These are phyloP conservation scores for Rhizopogon vinicolor DNA, from an alignment of 768 basidiomycete genomes.

Conservation along the genomic window DNA sequence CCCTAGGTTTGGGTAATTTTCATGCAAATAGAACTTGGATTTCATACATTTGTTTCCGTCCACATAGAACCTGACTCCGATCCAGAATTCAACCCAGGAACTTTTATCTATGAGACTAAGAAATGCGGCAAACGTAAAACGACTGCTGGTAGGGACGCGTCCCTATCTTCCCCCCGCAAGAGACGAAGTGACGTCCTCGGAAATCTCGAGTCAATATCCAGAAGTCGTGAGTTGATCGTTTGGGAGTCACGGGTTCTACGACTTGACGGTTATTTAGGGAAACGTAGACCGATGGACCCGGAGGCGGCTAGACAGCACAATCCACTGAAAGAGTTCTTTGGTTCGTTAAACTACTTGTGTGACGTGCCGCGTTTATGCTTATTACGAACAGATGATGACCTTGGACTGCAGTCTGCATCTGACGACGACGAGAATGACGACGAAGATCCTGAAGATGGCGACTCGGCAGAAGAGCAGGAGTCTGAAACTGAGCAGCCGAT, in stretches of 20 bases:
- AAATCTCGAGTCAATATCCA: slow-evolving; percentile 1
- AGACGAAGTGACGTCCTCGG: slow-evolving; percentile 9
- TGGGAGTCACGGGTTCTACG: background rate
- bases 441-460: slow-evolving; percentile 14
- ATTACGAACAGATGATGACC: slow-evolving; percentile 27
- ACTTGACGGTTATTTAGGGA: slow-evolving; percentile 2
- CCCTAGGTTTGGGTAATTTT: slow-evolving; percentile 23
- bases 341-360: slow-evolving; percentile 20
- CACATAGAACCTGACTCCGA: slow-evolving; percentile 26
- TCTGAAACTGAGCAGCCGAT: slow-evolving; percentile 9
- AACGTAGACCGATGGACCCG: background rate
- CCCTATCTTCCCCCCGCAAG: slow-evolving; percentile 8
- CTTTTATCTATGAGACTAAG: slow-evolving; percentile 25
- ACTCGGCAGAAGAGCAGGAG: slow-evolving; percentile 22
- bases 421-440: slow-evolving; percentile 30
- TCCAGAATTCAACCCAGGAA: slow-evolving; percentile 27
- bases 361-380: background rate
- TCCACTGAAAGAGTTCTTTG: slow-evolving; percentile 47
- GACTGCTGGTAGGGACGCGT: slow-evolving; percentile 11
- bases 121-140: slow-evolving; percentile 13
- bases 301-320: slow-evolving; percentile 23
- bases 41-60: background rate
- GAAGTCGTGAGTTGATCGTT: slow-evolving; percentile 8
- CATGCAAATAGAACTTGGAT: background rate
- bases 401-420: slow-evolving; percentile 50